phyloP scores from a whole-genome alignment of 768 basidiomycete species.

The Lactarius deliciosus region DNA sequence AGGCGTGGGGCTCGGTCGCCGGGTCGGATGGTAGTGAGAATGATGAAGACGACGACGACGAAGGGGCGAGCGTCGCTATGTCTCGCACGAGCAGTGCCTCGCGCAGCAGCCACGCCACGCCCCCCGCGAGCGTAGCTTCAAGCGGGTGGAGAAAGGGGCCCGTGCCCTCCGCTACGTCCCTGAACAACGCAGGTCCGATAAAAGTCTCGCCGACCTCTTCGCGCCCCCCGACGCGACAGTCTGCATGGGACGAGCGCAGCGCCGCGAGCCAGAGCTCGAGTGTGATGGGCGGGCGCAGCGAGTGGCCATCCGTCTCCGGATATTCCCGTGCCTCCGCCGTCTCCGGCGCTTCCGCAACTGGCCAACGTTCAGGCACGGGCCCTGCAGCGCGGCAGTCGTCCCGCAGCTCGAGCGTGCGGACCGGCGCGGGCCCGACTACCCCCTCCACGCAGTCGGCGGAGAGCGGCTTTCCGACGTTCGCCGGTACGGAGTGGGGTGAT shows the following conservation, averaged over 20 bases:
- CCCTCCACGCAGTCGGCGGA: neutral
- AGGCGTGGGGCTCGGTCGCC: neutral
- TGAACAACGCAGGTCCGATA: neutral
- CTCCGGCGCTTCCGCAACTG: neutral
- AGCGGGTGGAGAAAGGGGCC: neutral
- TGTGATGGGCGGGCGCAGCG: neutral
- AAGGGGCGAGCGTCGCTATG: neutral
- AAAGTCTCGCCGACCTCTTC: neutral
- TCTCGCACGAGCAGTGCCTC: neutral
- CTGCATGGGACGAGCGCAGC: neutral
- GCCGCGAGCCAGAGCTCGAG: neutral
- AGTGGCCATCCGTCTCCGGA: neutral
- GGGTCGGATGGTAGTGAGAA: neutral
- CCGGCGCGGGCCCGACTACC: neutral
- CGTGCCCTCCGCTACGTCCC: neutral
- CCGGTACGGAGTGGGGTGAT: neutral
- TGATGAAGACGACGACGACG: constrained; percentile 3
- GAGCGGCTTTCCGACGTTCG: neutral
- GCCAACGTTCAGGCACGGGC: neutral
- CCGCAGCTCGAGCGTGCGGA: neutral
- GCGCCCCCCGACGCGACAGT: neutral
- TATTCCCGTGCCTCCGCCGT: neutral
- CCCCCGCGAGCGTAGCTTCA: neutral
- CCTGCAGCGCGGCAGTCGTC: neutral
- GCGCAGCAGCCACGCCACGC: neutral